Evolutionary conservation across 257 asterid genomes (phyloP), one percentile per base, ranked within the genome.

Genomic region (Solanum paucissectum): DNA sequence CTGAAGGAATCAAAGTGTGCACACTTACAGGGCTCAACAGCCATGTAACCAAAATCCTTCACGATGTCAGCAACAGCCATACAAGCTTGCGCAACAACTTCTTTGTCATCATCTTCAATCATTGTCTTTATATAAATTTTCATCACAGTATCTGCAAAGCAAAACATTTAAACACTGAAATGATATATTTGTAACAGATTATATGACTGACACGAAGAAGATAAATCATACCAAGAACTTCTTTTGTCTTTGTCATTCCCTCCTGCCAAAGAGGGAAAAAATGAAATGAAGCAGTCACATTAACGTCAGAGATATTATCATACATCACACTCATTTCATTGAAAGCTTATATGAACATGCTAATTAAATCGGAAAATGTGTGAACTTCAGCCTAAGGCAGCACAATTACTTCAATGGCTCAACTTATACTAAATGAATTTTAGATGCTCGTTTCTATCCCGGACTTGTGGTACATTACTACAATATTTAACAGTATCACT

Each of bases 1-100:
- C 60, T 88, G 40, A 84, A 85, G 29, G 74, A 37, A 74, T 79
- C 25, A 83, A 86, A 87, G 77, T 84, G 77, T 91, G 88, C 86
- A 88, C 42, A 79, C 99, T 93, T 90, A 97, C 99, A 95, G 89
- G 98, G 96, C 89, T 97, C 99, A 90, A 97, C 92, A 81, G 97
- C 96, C 87, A 94, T 62, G 91, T 92, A 96, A 84, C 98, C 98
- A 89, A 95, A 90, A 89, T 96, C 99, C 82, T 92, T 95, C 74
- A 93, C 88, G 87, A 97, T 94, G 88, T 97, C 99, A 89, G 95
- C 98, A 58, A 94, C 88, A 88, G 98, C 91, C 90, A 90, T 92
- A 92, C 99, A 97, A 88, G 99, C 98, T 91, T 96, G 98, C 88
- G 99, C 98, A 90, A 96, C 99, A 87, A 96, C 99, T 93, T 96